Evolutionary conservation across 2,329 filamentous ascomycete genomes (phyloP).

Genomic region (Cordyceps fumosorosea): DNA sequence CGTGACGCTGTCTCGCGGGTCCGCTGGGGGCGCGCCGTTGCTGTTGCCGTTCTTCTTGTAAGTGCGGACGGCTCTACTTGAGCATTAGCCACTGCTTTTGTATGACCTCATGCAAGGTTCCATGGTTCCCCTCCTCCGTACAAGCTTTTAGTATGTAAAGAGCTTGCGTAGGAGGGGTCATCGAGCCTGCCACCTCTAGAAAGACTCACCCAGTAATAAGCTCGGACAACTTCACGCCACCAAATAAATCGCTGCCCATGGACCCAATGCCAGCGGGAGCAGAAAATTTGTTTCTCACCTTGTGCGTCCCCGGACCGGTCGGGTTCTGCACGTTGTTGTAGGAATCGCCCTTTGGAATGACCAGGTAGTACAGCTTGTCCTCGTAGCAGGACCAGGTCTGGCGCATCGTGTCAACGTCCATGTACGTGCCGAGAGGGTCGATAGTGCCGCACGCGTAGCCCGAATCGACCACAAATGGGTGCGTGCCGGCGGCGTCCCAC

Average conservation of each 20-base stretch:
- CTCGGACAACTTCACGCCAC: neutral
- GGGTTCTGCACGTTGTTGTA: neutral
- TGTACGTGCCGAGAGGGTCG: neutral
- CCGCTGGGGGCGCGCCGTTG: neutral
- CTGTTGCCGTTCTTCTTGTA: neutral
- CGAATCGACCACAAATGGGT: neutral
- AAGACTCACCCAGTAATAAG: neutral
- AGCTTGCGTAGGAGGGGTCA: neutral
- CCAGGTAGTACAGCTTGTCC: slow-evolving; percentile 4
- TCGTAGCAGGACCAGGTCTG: slow-evolving; percentile 1
- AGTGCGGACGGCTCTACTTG: neutral
- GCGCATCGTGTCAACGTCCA: slow-evolving; percentile 2
- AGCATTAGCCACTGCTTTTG: neutral
- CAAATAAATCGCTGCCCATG: neutral
- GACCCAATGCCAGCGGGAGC: neutral
- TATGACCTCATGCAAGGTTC: neutral
- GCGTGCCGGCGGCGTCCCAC: neutral
- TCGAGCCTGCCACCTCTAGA: neutral
- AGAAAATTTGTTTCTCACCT: neutral
- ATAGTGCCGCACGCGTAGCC: neutral
- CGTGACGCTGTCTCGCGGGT: neutral
- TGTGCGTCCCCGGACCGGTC: neutral
- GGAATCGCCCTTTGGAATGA: neutral
- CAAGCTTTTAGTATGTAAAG: neutral
- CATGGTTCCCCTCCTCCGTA: neutral